These are phyloP conservation scores for Pseudonectria buxi DNA, from an alignment of 2,329 filamentous ascomycete genomes.

Conservation along the genomic window DNA sequence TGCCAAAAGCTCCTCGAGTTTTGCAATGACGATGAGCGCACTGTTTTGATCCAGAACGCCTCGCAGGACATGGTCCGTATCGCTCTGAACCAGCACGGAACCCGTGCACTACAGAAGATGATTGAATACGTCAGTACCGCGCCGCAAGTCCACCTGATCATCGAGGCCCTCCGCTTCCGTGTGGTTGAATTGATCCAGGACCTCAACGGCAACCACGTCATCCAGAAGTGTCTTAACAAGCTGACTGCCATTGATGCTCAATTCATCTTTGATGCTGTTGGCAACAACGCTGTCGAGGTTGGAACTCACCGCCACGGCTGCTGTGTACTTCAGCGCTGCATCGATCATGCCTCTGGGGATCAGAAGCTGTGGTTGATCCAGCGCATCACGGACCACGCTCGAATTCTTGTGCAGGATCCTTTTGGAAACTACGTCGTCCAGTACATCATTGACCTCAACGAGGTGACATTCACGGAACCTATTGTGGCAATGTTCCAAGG, in stretches of 20 bases:
- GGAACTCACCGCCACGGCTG: slow-evolving; percentile 97
- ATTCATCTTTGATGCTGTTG: slow-evolving; percentile 96
- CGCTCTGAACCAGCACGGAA: slow-evolving; percentile 94
- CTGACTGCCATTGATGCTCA: slow-evolving; percentile 76
- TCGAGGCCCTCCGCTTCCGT: slow-evolving; percentile 70
- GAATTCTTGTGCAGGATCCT: slow-evolving; percentile 85
- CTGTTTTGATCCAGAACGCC: slow-evolving; percentile 84
- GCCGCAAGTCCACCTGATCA: slow-evolving; percentile 81
- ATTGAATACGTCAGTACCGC: slow-evolving; percentile 90
- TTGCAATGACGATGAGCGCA: slow-evolving; percentile 92
- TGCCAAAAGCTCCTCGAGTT: slow-evolving; percentile 97
- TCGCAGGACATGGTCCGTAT: slow-evolving; percentile 84
- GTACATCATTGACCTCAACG: slow-evolving; percentile 93
- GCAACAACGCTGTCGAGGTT: slow-evolving; percentile 76
- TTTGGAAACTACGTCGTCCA: slow-evolving; percentile 99
- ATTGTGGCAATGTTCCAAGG: slow-evolving; percentile 75
- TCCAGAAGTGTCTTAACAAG: slow-evolving; percentile 98
- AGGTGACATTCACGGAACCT: slow-evolving; percentile 80
- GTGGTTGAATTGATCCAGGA: slow-evolving; percentile 96
- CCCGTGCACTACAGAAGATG: slow-evolving; percentile 97
- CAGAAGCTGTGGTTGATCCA: slow-evolving; percentile 84
- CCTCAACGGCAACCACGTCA: slow-evolving; percentile 96
- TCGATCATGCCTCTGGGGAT: slow-evolving; percentile 85
- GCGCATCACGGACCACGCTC: slow-evolving; percentile 83
- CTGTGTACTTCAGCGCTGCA: slow-evolving; percentile 95